Base-by-base conservation (phyloP, 495 filamentous ascomycete species). In the Neurospora sp. region DNA sequence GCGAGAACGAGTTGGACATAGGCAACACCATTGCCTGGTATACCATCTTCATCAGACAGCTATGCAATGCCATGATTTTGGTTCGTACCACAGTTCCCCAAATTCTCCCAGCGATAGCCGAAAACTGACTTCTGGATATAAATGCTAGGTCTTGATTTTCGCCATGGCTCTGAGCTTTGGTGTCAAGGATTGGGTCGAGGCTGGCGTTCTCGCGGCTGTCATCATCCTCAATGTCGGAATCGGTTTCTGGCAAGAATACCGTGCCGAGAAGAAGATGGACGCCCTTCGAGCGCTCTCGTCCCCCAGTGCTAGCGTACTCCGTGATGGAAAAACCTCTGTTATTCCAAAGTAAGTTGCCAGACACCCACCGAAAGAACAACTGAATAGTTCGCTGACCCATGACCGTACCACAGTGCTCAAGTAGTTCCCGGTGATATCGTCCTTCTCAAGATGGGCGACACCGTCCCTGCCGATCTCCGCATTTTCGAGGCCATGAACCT, bases 201-300 rank as follows among this genome's bases (percentile, higher is more conserved):
- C 92, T 27, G 91, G 91, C 46, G 93, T 96, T 27, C 88, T 96
- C 23, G 89, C 91, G 6, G 91, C 89, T 38, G 93, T 97, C 79
- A 94, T 97, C 71, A 77, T 92, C 8, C 83, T 97, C 74, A 97
- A 97, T 76, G 90, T 94, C 39, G 82, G 89, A n/a, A 89, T 90
- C 74, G 89, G 89, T 18, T 96, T 96, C 84, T 88, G 87, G 69
- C 93, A 96, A 78, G 93, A 97, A 78, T 95, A 92, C 78, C 86
- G 89, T 71, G 94, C 94, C 35, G 93, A 94, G 78, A 92, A 94
- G 84, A 94, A 91, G 73, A 94, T 96, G 86, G 89, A 95, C 59
- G 92, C 92, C 31, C 85, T 97, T 14, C 84, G 92, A 44, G 89
- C 90, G 39, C 85, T 96, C 9, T 93, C 91, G 1, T 92, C 93